phyloP scores from a whole-genome alignment of 495 filamentous ascomycete genomes.

The Immersiella caudata region DNA sequence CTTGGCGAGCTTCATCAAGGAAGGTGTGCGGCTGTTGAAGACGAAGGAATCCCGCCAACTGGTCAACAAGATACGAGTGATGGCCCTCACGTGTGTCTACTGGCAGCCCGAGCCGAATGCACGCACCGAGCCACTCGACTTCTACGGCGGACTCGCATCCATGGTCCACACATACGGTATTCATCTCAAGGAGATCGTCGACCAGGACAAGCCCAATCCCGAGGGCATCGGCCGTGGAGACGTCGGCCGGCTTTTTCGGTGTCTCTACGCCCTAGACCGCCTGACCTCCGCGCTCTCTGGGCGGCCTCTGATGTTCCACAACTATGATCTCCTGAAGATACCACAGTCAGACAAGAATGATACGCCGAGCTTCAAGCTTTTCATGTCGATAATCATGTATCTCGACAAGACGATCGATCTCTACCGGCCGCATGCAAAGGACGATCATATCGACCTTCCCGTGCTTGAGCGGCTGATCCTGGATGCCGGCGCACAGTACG shows the following conservation, averaged over 20 bases:
- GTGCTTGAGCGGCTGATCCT: conserved; percentile 69
- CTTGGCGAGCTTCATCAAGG: conserved; percentile 36
- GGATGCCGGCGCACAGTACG: conserved; percentile 44
- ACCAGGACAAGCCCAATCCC: not conserved
- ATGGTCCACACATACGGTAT: conserved; percentile 68
- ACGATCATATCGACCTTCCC: conserved; percentile 54
- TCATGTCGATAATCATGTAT: conserved; percentile 51
- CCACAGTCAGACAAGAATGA: conserved; percentile 37
- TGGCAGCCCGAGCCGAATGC: conserved; percentile 32
- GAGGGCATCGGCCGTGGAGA: not conserved
- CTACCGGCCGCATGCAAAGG: conserved; percentile 64
- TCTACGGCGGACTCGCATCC: conserved; percentile 43
- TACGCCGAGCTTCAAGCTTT: conserved; percentile 48
- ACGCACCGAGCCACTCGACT: conserved; percentile 23
- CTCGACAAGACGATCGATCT: conserved; percentile 68
- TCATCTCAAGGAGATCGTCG: conserved; percentile 45
- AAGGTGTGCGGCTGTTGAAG: conserved; percentile 26
- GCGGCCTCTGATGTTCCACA: conserved; percentile 65
- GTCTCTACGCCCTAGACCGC: conserved; percentile 68
- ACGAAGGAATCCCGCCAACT: conserved; percentile 22
- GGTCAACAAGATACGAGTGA: conserved; percentile 26
- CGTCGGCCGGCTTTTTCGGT: conserved; percentile 58
- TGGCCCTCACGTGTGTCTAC: conserved; percentile 34
- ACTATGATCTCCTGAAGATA: conserved; percentile 59
- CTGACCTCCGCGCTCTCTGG: conserved; percentile 65